A percentile compares a stretch with the other conserved stretches of the same genome.
Evolutionary conservation across 176 grass and related monocot species (phyloP).

Genomic region (Echinochloa phyllopogon): DNA sequence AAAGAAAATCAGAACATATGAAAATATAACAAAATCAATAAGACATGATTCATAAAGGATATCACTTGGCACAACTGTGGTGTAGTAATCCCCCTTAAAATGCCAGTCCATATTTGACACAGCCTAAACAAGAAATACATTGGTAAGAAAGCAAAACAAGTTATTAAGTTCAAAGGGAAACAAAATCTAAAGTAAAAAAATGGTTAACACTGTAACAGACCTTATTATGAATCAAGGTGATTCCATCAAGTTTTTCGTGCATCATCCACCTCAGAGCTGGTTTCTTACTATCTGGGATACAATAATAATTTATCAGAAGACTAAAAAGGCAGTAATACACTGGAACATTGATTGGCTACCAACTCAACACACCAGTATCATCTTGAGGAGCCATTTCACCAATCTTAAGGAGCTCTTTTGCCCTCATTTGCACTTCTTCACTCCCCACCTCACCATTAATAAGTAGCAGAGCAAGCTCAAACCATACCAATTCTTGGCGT

Average conservation of each 20-base stretch:
- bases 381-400: conserved; percentile 55
- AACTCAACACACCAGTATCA: conserved; percentile 57
- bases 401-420: conserved; percentile 64
- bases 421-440: conserved; percentile 73
- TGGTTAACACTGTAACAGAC: conserved; percentile 51
- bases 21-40: conserved; percentile 24
- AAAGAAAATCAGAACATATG: not conserved
- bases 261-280: conserved; percentile 83
- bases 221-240: conserved; percentile 87
- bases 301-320: conserved; percentile 35
- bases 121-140: conserved; percentile 63
- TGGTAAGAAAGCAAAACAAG: conserved; percentile 28
- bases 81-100: conserved; percentile 97
- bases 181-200: not conserved
- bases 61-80: conserved; percentile 95
- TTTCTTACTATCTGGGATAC: conserved; percentile 69
- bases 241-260: conserved; percentile 76
- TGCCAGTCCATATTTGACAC: conserved; percentile 94
- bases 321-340: conserved; percentile 25
- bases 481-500: conserved; percentile 69
- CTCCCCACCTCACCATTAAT: conserved; percentile 78
- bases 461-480: conserved; percentile 45
- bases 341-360: conserved; percentile 1
- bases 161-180: not conserved
- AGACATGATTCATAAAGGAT: conserved; percentile 59